These are phyloP conservation scores for Tylopilus subfusipes DNA, from an alignment of 768 basidiomycete species.

Conservation along the genomic window DNA sequence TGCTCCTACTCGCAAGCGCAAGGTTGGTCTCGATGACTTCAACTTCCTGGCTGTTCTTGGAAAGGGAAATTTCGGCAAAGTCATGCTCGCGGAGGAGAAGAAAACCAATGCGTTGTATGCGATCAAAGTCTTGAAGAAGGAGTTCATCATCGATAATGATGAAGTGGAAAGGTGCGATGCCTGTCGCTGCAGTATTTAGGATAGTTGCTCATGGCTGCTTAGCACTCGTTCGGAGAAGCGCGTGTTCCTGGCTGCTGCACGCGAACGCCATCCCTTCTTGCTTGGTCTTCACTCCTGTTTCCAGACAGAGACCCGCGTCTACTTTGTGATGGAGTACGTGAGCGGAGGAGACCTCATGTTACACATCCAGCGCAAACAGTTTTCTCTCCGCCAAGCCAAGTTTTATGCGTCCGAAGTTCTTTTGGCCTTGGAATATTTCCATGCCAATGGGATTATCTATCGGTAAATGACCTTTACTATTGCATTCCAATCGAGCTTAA, in stretches of 20 bases:
- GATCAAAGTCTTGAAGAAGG: constrained; percentile 99
- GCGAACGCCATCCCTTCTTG: constrained; percentile 95
- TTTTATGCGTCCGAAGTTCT: constrained; percentile 98
- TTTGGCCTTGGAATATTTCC: constrained; percentile 96
- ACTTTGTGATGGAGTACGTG: constrained; percentile 99
- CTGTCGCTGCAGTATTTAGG: not conserved
- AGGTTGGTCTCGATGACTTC: constrained; percentile 97
- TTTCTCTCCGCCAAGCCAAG: constrained; percentile 97
- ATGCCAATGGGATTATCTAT: constrained; percentile 98
- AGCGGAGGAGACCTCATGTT: constrained; percentile 99
- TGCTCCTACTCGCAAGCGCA: constrained; percentile 58
- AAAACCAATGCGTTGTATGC: constrained; percentile 82
- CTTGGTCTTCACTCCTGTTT: constrained; percentile 97
- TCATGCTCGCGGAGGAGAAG: constrained; percentile 99
- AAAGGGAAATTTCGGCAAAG: constrained; percentile 99
- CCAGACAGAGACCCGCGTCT: constrained; percentile 98
- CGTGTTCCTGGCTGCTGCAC: constrained; percentile 95
- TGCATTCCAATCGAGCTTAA: not conserved
- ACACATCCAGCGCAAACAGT: constrained; percentile 98
- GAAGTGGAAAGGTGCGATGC: constrained; percentile 89
- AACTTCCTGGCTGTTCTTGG: constrained; percentile 98
- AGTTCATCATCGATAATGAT: constrained; percentile 99
- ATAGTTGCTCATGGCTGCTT: constrained; percentile 3
- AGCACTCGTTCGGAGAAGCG: constrained; percentile 99
- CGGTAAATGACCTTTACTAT: constrained; percentile 50